Base-by-base conservation (phyloP, 768 basidiomycete genomes). In the Erythrobasidium yunnanense region DNA sequence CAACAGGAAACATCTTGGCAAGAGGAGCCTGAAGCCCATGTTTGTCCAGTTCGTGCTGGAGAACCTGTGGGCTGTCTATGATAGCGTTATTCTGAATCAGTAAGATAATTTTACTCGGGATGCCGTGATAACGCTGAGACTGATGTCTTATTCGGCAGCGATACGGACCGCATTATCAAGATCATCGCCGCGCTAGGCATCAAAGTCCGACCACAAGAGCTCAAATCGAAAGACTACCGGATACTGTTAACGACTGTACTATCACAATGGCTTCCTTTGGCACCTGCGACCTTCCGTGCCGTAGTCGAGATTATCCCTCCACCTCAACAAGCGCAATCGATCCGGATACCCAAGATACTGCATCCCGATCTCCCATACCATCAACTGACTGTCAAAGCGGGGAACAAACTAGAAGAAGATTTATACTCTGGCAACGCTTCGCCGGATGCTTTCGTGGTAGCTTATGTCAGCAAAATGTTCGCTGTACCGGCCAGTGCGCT, bases 381-480 rank as follows among this genome's bases (percentile, higher is more conserved):
- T 2, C 70, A 72, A 8, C 72, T 73, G 0, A 65, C 75, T 1
- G 73, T 84, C 15, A 75, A 80, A 38, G 84, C 90, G 6, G 84
- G 83, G 71, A 87, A 85, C 75, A 85, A 85, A 71, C 78, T 93
- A n/a, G 92, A 99, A 73, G 78, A 79, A 68, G 87, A 88, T 67
- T 78, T 97, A 17, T 96, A 85, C 76, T 75, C 81, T 0, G 88
- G 90, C 46, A 83, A 83, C 57, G 80, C 82, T 1, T 79, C 72
- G 1, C 69, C 81, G 1, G 79, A 80, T 4, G 84, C 86, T 0
- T 83, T 77, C 65, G 79, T 90, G 13, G 83, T 85, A 17, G 93
- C 86, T 4, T 95, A 91, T 76, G 87, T 96, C 51, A 93, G 89
- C 81, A 99, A 97, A 76, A 99, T 97, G 93, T 96, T 97, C 73